A percentile compares a stretch with the other conserved stretches of the same genome.
These are phyloP conservation scores for Euphrasia confusa DNA, from an alignment of 257 asterid genomes.

Conservation along the genomic window DNA sequence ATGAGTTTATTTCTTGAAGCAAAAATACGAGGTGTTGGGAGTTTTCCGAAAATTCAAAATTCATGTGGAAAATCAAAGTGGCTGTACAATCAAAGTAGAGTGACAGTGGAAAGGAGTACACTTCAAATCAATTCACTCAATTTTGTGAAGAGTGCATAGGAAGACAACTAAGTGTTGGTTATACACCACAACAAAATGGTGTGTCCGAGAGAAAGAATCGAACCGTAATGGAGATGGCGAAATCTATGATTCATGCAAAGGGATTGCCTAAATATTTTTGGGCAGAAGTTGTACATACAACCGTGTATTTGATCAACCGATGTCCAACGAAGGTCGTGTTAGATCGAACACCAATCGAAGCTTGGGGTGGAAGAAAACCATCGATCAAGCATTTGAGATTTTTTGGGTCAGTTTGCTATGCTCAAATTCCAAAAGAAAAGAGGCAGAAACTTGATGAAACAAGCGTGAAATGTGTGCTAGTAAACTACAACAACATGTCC, in stretches of 20 bases:
- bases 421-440: neutral
- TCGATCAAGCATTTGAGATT: neutral
- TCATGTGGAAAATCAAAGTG: neutral
- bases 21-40: neutral
- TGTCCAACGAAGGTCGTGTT: neutral
- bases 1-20: neutral
- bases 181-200: slow-evolving; percentile 14
- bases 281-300: neutral
- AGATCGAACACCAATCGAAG: neutral
- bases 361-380: neutral
- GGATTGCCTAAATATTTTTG: neutral
- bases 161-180: neutral
- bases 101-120: neutral
- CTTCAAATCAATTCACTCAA: neutral
- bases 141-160: neutral
- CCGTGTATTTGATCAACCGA: neutral
- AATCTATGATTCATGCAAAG: neutral
- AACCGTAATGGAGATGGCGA: neutral
- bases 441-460: neutral
- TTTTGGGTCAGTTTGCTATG: neutral
- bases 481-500: neutral
- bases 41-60: neutral
- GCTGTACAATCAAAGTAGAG: neutral
- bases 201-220: neutral
- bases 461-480: neutral